Percentiles rank a stretch among this genome's conserved stretches.
Conservation (phyloP, 2,329 filamentous ascomycete species). For the Cryphonectria carpinicola region DNA sequence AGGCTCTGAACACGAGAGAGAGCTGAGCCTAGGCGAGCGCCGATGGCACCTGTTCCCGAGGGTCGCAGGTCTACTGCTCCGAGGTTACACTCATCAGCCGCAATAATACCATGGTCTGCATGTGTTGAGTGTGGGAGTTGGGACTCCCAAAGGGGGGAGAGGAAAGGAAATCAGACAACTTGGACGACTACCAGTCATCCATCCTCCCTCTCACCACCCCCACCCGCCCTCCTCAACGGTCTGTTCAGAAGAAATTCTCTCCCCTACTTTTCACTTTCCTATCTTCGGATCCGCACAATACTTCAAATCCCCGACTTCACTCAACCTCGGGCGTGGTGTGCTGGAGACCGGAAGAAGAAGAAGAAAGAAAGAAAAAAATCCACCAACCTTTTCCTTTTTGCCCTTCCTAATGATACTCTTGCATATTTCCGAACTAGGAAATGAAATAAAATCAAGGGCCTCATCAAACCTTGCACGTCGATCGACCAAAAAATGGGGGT, state of each 20-base stretch:
- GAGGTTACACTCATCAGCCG: not conserved
- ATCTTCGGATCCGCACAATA: not conserved
- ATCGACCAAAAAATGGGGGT: not conserved
- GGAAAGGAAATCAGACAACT: not conserved
- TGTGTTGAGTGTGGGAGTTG: not conserved
- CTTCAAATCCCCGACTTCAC: not conserved
- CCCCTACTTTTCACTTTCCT: not conserved
- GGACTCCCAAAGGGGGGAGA: too few relatives aligned
- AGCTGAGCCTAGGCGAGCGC: not conserved
- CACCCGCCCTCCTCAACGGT: not conserved
- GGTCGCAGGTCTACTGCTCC: not conserved
- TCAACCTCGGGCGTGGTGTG: not conserved
- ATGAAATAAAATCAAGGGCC: not conserved
- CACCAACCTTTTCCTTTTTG: not conserved
- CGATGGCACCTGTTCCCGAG: not conserved
- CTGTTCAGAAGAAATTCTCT: not conserved
- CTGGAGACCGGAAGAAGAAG: not conserved
- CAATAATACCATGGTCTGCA: not conserved
- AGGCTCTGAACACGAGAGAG: not conserved
- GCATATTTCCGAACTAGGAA: not conserved
- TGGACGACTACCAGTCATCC: not conserved
- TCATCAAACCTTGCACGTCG: not conserved
- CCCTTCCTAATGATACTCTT: not conserved
- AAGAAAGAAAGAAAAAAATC: not conserved
- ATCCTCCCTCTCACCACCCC: not conserved